Percentiles rank a stretch among this genome's conserved stretches.
phyloP scores from a whole-genome alignment of 2,329 filamentous ascomycete genomes.

The Exophiala sp. region DNA sequence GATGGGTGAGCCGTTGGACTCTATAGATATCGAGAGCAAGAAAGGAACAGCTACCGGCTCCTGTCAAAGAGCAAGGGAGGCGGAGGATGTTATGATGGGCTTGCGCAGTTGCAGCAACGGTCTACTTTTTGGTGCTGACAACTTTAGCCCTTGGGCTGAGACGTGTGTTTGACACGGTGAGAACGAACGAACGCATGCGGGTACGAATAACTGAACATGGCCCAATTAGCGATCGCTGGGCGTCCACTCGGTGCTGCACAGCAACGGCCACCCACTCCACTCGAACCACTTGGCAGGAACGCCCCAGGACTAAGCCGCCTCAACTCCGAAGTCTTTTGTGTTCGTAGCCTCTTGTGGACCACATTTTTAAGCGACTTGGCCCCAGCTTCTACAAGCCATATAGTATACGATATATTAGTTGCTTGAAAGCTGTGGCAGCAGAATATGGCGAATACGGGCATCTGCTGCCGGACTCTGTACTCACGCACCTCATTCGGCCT shows the following conservation, averaged over 20 bases:
- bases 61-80: not conserved
- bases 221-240: too few species aligned
- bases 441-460: not conserved
- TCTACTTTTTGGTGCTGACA: not conserved
- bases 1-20: too few species aligned
- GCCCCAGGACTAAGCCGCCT: not conserved
- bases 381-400: not conserved
- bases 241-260: slow-evolving; percentile 4
- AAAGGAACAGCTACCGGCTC: not conserved
- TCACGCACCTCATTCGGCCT: not conserved
- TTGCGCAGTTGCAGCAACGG: not conserved
- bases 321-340: not conserved
- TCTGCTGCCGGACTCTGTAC: not conserved
- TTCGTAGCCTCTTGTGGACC: not conserved
- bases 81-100: not conserved
- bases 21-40: not conserved
- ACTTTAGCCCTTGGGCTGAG: not conserved
- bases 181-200: too few species aligned
- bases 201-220: too few species aligned
- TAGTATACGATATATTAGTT: not conserved
- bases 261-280: slow-evolving; percentile 2
- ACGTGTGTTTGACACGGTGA: not conserved
- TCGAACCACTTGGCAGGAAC: slow-evolving; percentile 5
- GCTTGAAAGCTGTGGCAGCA: not conserved
- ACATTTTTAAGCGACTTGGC: too few species aligned